Evolutionary conservation across 2,329 filamentous ascomycete species (phyloP).

Genomic region (Seiridium unicorne): DNA sequence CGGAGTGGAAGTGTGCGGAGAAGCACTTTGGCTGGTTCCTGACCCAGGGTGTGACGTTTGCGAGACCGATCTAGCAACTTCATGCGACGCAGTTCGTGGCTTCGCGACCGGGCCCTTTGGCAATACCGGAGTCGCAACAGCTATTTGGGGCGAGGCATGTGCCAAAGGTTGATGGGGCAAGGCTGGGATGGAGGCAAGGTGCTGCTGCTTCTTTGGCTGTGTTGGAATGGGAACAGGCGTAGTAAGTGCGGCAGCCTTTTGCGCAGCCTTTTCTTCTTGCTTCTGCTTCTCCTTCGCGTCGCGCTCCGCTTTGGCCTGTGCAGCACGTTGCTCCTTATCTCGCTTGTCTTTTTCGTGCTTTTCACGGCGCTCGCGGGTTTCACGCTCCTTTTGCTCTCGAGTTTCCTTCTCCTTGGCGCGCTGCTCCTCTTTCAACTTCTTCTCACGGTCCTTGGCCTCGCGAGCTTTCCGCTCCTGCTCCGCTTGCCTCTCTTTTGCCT

Average conservation of each 20-base stretch:
- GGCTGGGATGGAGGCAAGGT: constrained; percentile 43
- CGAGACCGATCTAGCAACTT: constrained; percentile 68
- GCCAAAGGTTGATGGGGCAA: constrained; percentile 60
- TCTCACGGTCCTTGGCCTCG: constrained; percentile 77
- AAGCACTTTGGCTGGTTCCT: constrained; percentile 53
- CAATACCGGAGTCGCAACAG: constrained; percentile 75
- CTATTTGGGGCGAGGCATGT: constrained; percentile 73
- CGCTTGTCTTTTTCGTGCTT: constrained; percentile 58
- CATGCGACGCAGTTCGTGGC: constrained; percentile 75
- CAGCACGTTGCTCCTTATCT: constrained; percentile 51
- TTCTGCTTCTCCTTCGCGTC: constrained; percentile 47
- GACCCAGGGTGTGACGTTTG: constrained; percentile 65
- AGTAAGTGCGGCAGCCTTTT: constrained; percentile 36
- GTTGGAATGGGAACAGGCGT: constrained; percentile 35
- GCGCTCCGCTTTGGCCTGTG: constrained; percentile 41
- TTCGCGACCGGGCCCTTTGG: constrained; percentile 80
- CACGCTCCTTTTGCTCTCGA: constrained; percentile 67
- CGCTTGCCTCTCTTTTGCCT: constrained; percentile 82
- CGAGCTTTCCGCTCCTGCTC: constrained; percentile 82
- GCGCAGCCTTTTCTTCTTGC: constrained; percentile 42
- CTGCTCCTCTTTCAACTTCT: constrained; percentile 81
- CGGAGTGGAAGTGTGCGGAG: constrained; percentile 61
- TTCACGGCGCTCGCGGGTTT: constrained; percentile 55
- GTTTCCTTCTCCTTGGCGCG: constrained; percentile 76
- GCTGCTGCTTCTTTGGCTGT: constrained; percentile 41